Base-by-base conservation (phyloP, 768 basidiomycete species). In the Clavulina sp. region DNA sequence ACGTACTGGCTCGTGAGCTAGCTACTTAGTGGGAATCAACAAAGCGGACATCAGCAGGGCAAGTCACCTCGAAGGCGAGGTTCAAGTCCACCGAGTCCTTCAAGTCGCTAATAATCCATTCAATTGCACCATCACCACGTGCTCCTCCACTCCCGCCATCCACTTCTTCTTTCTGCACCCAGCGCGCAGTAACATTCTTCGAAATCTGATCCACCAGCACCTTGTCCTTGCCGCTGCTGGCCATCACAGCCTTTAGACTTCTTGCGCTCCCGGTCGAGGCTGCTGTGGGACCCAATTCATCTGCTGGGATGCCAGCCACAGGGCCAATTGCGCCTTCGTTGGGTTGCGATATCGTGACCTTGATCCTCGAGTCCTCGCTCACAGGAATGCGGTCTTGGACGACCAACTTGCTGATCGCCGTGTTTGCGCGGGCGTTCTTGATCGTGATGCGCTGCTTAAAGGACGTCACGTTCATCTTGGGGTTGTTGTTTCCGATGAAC, bases 1-100 rank as follows among this genome's bases (percentile, higher is more conserved):
- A n/a, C n/a, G n/a, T n/a, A n/a, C n/a, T n/a, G n/a, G n/a, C n/a
- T n/a, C n/a, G n/a, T n/a, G n/a, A n/a, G n/a, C n/a, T n/a, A n/a
- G n/a, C n/a, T n/a, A n/a, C n/a, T n/a, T n/a, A n/a, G n/a, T n/a
- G n/a, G n/a, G n/a, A n/a, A n/a, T n/a, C n/a, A n/a, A n/a, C n/a
- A n/a, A n/a, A n/a, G n/a, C n/a, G 53, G 26, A 64, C 7, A 4
- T 57, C 58, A 9, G 50, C 58, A 2, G 72, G 68, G 0, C 65
- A 68, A 57, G 68, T 73, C 44, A 76, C 65, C 53, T 77, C 76
- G 71, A 74, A 79, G 53, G 71, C 64, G 1, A 73, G 67, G 49
- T 70, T 66, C 18, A 79, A 57, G 7, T 60, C 61, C 18, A 73
- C 61, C 57, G 68, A 69, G 51, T 63, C 65, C 13, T 70, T 72